Percentiles rank a stretch among this genome's conserved stretches.
phyloP scores from a whole-genome alignment of 106 monocot species.

The Xerophyta viscosa region DNA sequence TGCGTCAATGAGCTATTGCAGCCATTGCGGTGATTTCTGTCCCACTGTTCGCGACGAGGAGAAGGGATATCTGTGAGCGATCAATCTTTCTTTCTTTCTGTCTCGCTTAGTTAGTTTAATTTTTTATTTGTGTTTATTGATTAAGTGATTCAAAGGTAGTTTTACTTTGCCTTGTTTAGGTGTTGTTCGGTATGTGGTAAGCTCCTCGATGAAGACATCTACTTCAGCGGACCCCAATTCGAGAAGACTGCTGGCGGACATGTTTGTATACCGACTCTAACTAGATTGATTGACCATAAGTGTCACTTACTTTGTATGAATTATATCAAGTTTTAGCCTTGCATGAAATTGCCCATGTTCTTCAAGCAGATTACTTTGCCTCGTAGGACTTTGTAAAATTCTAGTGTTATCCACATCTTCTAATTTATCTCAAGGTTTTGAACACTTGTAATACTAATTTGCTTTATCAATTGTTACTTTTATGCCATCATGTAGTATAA shows the following conservation, averaged over 20 bases:
- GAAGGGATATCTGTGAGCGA: slow-evolving; percentile 38
- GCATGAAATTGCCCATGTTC: too few relatives aligned
- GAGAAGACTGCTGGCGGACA: slow-evolving; percentile 45
- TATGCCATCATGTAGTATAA: too few relatives aligned
- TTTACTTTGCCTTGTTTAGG: slow-evolving; percentile 15
- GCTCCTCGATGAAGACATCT: slow-evolving; percentile 53
- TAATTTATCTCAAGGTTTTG: too few relatives aligned
- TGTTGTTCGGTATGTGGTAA: slow-evolving; percentile 63
- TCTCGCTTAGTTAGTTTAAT: background rate
- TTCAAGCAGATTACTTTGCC: too few relatives aligned
- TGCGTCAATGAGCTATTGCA: slow-evolving; percentile 25
- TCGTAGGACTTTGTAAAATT: too few relatives aligned
- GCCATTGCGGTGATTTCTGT: slow-evolving; percentile 33
- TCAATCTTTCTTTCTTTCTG: background rate
- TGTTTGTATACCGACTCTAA: slow-evolving; percentile 21
- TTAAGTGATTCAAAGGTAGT: background rate
- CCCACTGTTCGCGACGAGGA: slow-evolving; percentile 22
- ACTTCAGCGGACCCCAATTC: slow-evolving; percentile 36
- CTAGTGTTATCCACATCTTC: too few relatives aligned
- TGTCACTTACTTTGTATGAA: too few relatives aligned
- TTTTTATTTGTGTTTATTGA: too few relatives aligned
- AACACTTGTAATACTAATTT: too few relatives aligned
- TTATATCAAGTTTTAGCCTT: too few relatives aligned
- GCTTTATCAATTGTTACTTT: too few relatives aligned
- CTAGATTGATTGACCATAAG: too few relatives aligned